phyloP scores from a whole-genome alignment of 345 rosid species.

The Euphorbia lathyris region DNA sequence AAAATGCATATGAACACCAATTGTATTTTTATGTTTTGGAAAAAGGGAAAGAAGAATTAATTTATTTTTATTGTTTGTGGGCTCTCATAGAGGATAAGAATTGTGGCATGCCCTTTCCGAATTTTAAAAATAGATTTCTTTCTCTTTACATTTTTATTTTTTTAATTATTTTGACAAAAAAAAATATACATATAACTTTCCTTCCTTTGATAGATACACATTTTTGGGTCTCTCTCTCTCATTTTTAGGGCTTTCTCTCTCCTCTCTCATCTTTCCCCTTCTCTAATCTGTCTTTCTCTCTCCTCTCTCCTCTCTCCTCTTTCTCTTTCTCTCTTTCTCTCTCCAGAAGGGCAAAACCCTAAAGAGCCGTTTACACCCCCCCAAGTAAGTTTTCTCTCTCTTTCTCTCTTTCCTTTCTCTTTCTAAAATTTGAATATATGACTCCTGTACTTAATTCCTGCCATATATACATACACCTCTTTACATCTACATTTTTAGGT shows the following conservation, averaged over 20 bases:
- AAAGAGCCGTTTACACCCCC: slow-evolving; percentile 68
- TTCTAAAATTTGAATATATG: slow-evolving; percentile 58
- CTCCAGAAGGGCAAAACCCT: slow-evolving; percentile 88
- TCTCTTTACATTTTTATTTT: neutral
- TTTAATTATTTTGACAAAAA: neutral
- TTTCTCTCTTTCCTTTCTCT: slow-evolving; percentile 41
- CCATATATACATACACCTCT: slow-evolving; percentile 17
- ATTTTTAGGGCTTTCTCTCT: neutral
- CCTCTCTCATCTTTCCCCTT: slow-evolving; percentile 3
- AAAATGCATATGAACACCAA: neutral
- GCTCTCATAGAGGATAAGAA: slow-evolving; percentile 19
- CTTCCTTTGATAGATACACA: slow-evolving; percentile 24
- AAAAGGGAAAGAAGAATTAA: no score
- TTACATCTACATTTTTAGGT: neutral
- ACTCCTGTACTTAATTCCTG: slow-evolving; percentile 41
- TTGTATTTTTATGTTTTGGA: neutral
- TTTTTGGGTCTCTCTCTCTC: slow-evolving; percentile 25
- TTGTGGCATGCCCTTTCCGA: slow-evolving; percentile 16
- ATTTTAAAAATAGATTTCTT: neutral
- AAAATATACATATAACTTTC: slow-evolving; percentile 4
- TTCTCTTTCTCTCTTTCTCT: slow-evolving; percentile 45
- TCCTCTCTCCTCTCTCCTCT: slow-evolving; percentile 29
- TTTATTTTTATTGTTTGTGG: no score
- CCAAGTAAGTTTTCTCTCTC: slow-evolving; percentile 94
- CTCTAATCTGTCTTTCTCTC: slow-evolving; percentile 23